phyloP scores from a whole-genome alignment of 2,329 filamentous ascomycete genomes.

The Trichoderma cornu-damae region DNA sequence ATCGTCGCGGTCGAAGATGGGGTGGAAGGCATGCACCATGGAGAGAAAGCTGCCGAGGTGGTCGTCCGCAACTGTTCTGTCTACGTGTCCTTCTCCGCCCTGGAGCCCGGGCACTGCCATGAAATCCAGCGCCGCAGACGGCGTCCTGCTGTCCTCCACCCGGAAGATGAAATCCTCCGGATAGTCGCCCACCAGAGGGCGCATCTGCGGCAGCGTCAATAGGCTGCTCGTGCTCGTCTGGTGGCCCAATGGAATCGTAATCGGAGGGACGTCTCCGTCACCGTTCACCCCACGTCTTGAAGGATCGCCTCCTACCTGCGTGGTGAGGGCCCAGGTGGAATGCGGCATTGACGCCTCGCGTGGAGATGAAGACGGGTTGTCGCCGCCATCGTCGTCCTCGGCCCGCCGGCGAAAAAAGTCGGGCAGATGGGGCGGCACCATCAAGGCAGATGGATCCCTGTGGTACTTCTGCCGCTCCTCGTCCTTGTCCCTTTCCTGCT shows the following conservation, averaged over 20 bases:
- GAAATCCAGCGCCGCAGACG: conserved; percentile 10
- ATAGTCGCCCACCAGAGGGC: conserved; percentile 18
- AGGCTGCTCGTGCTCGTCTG: conserved; percentile 22
- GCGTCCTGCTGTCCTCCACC: conserved; percentile 12
- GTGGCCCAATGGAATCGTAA: conserved; percentile 22
- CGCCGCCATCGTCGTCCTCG: background rate
- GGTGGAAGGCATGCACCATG: conserved; percentile 20
- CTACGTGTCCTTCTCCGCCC: background rate
- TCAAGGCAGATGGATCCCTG: background rate
- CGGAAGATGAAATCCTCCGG: conserved; percentile 21
- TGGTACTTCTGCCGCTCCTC: background rate
- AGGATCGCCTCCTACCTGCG: background rate
- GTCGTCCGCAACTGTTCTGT: conserved; percentile 10
- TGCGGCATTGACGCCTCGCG: conserved; percentile 8
- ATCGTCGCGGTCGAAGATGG: conserved; percentile 18
- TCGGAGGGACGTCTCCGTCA: conserved; percentile 10
- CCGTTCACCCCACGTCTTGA: conserved; percentile 6
- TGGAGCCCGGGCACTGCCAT: background rate
- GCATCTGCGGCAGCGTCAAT: conserved; percentile 20
- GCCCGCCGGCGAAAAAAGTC: background rate
- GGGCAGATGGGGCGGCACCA: conserved; percentile 1
- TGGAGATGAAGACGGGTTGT: background rate
- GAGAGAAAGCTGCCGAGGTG: conserved; percentile 17
- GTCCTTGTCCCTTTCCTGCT: too few relatives aligned
- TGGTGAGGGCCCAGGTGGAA: conserved; percentile 16